Evolutionary conservation across 805 yeast species (phyloP).

Genomic region (Nakazawaea anatomiae): DNA sequence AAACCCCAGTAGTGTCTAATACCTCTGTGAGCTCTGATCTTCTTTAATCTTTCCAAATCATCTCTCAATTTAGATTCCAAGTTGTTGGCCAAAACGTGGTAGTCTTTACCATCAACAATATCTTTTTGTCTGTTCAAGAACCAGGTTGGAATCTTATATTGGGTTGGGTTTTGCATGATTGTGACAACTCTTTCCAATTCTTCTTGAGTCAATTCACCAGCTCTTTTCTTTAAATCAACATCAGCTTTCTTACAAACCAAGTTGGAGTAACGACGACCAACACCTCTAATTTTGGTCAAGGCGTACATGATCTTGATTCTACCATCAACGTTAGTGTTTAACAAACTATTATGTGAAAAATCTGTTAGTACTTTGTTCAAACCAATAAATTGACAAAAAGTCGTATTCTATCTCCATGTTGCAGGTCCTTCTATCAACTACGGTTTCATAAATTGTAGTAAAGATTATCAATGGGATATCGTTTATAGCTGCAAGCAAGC

Average conservation of each 20-base stretch:
- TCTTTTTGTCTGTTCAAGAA: constrained; percentile 99
- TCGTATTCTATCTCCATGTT: no score
- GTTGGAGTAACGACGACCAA: constrained; percentile 99
- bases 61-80: constrained; percentile 99
- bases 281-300: constrained; percentile 99
- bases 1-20: constrained; percentile 99
- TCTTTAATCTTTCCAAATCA: constrained; percentile 99
- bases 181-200: constrained; percentile 99
- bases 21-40: constrained; percentile 99
- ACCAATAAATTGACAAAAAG: no score
- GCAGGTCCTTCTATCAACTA: no score
- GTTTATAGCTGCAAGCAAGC: no score
- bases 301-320: constrained; percentile 99
- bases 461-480: no score
- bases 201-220: constrained; percentile 99
- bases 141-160: constrained; percentile 99
- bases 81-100: constrained; percentile 98
- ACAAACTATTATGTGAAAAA: constrained; percentile 56
- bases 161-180: constrained; percentile 99
- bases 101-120: constrained; percentile 97
- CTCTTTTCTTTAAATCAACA: constrained; percentile 96
- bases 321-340: constrained; percentile 99
- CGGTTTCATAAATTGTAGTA: no score
- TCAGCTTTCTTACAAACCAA: constrained; percentile 99
- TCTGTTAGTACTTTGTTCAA: constrained; percentile 27